Conservation (phyloP, 176 grass and related monocot genomes). For the Calamus simplicifolius region DNA sequence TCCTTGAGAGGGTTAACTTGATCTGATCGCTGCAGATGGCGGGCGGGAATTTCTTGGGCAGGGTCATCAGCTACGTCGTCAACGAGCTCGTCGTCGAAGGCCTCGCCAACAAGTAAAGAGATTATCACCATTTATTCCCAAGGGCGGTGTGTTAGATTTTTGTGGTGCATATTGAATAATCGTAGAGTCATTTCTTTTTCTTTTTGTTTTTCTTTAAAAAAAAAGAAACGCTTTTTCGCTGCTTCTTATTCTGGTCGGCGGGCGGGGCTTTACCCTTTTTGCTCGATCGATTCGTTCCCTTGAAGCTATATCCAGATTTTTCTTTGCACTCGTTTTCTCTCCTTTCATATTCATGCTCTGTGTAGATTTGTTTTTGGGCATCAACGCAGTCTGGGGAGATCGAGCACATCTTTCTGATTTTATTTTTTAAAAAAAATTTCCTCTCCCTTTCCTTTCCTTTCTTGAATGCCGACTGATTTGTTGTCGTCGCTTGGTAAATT, state of each 20-base stretch:
- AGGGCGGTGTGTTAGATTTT: no score
- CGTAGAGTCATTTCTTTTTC: no score
- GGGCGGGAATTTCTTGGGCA: conserved; percentile 45
- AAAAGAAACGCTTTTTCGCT: neutral
- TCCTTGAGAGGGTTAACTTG: no score
- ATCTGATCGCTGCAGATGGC: conserved; percentile 27
- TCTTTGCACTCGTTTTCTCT: conserved; percentile 35
- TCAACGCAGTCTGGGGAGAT: neutral
- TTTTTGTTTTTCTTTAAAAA: neutral
- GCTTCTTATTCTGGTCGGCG: conserved; percentile 83
- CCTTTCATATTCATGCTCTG: conserved; percentile 15
- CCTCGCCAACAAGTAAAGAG: conserved; percentile 48
- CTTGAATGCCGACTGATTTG: neutral
- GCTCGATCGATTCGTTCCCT: conserved; percentile 62
- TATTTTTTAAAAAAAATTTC: no score
- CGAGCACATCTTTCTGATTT: neutral
- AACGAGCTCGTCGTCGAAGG: conserved; percentile 64
- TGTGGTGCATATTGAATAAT: no score
- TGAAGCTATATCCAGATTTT: conserved; percentile 59
- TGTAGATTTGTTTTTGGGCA: neutral
- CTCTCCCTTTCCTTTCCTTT: neutral
- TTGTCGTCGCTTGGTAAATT: neutral
- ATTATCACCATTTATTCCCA: no score
- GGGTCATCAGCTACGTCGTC: conserved; percentile 50
- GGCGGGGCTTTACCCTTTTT: conserved; percentile 23